Base-by-base conservation (phyloP, 140 eudicot genomes). In the Stevia rebaudiana region DNA sequence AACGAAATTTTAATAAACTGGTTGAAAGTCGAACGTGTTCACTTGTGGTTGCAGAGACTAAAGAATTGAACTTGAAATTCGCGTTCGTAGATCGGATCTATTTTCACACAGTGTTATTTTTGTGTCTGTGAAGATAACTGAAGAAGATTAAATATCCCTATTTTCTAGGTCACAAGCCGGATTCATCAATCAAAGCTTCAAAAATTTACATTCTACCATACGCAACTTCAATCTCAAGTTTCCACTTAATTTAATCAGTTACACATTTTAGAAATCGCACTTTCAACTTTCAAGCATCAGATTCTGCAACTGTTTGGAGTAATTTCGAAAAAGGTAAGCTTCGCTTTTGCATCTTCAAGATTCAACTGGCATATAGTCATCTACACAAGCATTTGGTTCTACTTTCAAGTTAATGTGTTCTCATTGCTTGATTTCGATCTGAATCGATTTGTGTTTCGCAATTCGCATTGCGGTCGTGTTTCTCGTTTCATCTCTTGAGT, bases 161-260 rank as follows among this genome's bases (percentile, higher is more conserved):
- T 49, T 18, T 49, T 49, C 35, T 68, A 68, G 65, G 65, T 68
- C 73, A 12, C 42, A 54, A 43, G 67, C 74, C 56, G 42, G 41
- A 70, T 70, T 70, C 68, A 70, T 57, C 66, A 21, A 69, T 69
- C 72, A 51, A 35, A 11, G n/a, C n/a, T 55, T 22, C 25, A 10
- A 13, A 35, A 39, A 55, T 56, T 17, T 30, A 60, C 75, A 31
- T 59, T 8, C 51, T 13, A 70, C 60, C 53, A 35, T 60, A 70
- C 76, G 62, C 76, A 48, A 70, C 76, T 50, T 70, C 76, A 70
- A 35, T 49, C 40, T 15, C 76, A 70, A 48, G 76, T 15, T 61
- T 46, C 50, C 75, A 33, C 51, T 70, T 10, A 7, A 46, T 47
- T n/a, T 33, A 52, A n/a, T 48, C 52, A 8, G 4, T 22, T 25